Evolutionary conservation across 306 rosid species (phyloP).

Genomic region (Vigna trinervia): DNA sequence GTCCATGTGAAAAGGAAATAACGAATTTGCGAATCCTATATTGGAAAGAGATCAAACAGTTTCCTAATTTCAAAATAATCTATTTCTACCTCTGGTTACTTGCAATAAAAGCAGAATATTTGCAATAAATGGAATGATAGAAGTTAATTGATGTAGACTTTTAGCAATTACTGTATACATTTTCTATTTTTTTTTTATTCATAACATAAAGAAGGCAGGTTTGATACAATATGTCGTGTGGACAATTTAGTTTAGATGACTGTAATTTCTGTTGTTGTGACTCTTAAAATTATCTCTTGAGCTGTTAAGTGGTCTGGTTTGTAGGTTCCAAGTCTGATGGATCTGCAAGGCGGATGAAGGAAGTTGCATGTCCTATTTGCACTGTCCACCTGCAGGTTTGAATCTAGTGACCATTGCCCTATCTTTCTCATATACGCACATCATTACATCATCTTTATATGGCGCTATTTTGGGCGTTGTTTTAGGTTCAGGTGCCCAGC

Average conservation of each 20-base stretch:
- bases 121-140: too few species aligned
- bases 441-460: neutral
- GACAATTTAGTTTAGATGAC: slow-evolving; percentile 4
- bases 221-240: neutral
- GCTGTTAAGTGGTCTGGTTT: slow-evolving; percentile 42
- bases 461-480: slow-evolving; percentile 37
- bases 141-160: too few species aligned
- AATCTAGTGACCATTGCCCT: slow-evolving; percentile 13
- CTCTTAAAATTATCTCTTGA: slow-evolving; percentile 18
- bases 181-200: too few species aligned
- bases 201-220: too few species aligned
- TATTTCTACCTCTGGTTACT: too few species aligned
- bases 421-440: neutral
- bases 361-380: slow-evolving; percentile 98
- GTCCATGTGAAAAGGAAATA: too few species aligned
- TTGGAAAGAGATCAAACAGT: too few species aligned
- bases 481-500: slow-evolving; percentile 97
- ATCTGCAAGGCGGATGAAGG: slow-evolving; percentile 85
- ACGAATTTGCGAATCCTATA: too few species aligned
- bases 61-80: too few species aligned
- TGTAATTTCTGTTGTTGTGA: too few species aligned
- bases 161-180: too few species aligned
- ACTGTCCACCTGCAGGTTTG: slow-evolving; percentile 93
- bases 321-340: slow-evolving; percentile 83
- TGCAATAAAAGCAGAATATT: too few species aligned